Evolutionary conservation across 441 rosid species (phyloP).

Genomic region (Biscutella auriculata): DNA sequence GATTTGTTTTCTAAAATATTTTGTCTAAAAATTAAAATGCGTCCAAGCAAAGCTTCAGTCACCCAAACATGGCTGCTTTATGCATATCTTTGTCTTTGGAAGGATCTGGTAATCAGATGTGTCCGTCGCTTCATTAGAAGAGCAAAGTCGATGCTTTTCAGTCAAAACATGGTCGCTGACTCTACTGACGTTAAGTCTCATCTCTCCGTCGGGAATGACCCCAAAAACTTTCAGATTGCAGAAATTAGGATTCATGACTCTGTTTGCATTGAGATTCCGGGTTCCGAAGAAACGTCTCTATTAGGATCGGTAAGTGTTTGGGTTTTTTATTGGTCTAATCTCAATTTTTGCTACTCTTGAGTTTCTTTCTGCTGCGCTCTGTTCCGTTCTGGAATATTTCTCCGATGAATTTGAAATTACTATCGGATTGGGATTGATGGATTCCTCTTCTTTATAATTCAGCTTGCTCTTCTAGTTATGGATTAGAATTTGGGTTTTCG

Average conservation of each 20-base stretch:
- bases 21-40: slow-evolving; percentile 7
- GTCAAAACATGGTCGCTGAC: slow-evolving; percentile 40
- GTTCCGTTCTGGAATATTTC: not conserved
- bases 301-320: slow-evolving; percentile 23
- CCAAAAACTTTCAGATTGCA: slow-evolving; percentile 30
- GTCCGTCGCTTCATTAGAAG: slow-evolving; percentile 4
- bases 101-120: slow-evolving; percentile 17
- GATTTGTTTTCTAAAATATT: not conserved
- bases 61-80: slow-evolving; percentile 19
- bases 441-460: not conserved
- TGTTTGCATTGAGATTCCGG: slow-evolving; percentile 19
- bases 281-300: slow-evolving; percentile 5
- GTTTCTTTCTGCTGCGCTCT: not conserved
- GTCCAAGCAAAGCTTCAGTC: slow-evolving; percentile 20
- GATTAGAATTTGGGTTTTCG: not conserved
- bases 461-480: not conserved
- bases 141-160: slow-evolving; percentile 26
- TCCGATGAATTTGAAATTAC: not conserved
- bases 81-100: slow-evolving; percentile 6
- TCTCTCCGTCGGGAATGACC: slow-evolving; percentile 27
- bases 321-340: not conserved
- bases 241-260: slow-evolving; percentile 29
- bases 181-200: slow-evolving; percentile 37
- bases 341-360: not conserved
- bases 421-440: not conserved